phyloP scores from a whole-genome alignment of 225 moss, liverwort and hornwort genomes.

The Lunularia cruciata region DNA sequence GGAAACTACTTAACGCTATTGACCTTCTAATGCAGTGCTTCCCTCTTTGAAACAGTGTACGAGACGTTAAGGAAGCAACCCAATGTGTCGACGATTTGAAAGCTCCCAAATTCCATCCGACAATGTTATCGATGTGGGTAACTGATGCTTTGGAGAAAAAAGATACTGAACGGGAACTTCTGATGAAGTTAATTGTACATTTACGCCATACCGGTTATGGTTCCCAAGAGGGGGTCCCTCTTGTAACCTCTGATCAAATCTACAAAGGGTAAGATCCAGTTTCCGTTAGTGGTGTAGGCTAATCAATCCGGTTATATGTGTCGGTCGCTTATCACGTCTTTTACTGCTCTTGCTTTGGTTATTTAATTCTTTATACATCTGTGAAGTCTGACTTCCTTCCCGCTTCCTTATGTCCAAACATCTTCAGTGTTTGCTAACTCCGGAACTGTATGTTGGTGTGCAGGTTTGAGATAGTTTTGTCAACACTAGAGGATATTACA shows the following conservation, averaged over 20 bases:
- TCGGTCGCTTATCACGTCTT: too few species aligned
- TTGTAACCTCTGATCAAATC: constrained; percentile 65
- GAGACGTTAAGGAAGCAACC: constrained; percentile 66
- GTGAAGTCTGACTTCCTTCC: too few species aligned
- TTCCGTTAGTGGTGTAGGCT: too few species aligned
- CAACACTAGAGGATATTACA: constrained; percentile 61
- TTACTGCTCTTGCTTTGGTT: too few species aligned
- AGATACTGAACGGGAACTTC: constrained; percentile 64
- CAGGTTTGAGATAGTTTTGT: constrained; percentile 76
- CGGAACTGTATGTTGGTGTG: too few species aligned
- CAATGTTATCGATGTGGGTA: constrained; percentile 73
- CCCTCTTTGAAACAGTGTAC: constrained; percentile 42
- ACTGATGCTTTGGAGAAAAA: constrained; percentile 77
- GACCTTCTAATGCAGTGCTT: neutral
- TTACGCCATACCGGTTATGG: constrained; percentile 54
- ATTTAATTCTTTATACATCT: too few species aligned
- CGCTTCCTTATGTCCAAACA: too few species aligned
- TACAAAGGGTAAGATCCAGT: constrained; percentile 57
- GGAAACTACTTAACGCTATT: too few species aligned
- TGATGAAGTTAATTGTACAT: constrained; percentile 63
- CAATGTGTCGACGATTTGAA: constrained; percentile 86
- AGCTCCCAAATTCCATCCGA: constrained; percentile 55
- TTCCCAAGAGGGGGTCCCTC: constrained; percentile 50
- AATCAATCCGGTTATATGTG: too few species aligned
- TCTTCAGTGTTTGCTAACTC: too few species aligned